Base-by-base conservation (phyloP, 345 rosid genomes). In the thale cress (Arabidopsis thaliana) region DNA sequence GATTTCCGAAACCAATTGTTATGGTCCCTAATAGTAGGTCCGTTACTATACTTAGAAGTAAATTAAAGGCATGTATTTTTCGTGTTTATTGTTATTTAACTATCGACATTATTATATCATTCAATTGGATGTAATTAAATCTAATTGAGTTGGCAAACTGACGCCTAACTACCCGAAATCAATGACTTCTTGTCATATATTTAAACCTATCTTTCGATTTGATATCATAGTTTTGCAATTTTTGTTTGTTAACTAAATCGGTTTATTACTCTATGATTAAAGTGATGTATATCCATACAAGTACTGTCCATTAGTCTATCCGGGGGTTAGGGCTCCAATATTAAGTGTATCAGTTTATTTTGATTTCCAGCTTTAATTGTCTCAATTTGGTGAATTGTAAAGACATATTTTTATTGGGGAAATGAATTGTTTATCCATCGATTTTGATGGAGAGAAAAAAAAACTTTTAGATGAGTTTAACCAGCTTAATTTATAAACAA, bases 1-100 rank as follows among this genome's bases (percentile, higher is more conserved):
- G 24, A 60, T 69, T 60, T n/a, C 50, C 65, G 38, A 69, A 33
- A 42, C 16, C 41, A 69, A 53, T 52, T 42, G 65, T 53, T 61
- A 60, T 76, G 79, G 70, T 62, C 70, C 70, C 59, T 62, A 16
- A n/a, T 41, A 24, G 42, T 69, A 64, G 74, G 79, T 12, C 79
- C 75, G 50, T 61, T 45, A 14, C 11, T 69, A 69, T 52, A 52
- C 75, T 76, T 61, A 61, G 58, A 40, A 76, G 75, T 76, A 69
- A 76, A 69, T 76, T 76, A 62, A 69, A 69, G 65, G 70, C 70
- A 76, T 76, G 70, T 65, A 44, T 4, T 44, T 62, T 62, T 53
- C 70, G 65, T 76, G 59, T 76, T 34, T 69, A 69, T 44, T 53
- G 33, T 61, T 61, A 16, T 41, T 68, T 61, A 24, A 37, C 44